A percentile compares a stretch with the other conserved stretches of the same genome.
These are phyloP conservation scores for Eremochloa ophiuroides DNA, from an alignment of 176 grass and related monocot species.

Conservation along the genomic window DNA sequence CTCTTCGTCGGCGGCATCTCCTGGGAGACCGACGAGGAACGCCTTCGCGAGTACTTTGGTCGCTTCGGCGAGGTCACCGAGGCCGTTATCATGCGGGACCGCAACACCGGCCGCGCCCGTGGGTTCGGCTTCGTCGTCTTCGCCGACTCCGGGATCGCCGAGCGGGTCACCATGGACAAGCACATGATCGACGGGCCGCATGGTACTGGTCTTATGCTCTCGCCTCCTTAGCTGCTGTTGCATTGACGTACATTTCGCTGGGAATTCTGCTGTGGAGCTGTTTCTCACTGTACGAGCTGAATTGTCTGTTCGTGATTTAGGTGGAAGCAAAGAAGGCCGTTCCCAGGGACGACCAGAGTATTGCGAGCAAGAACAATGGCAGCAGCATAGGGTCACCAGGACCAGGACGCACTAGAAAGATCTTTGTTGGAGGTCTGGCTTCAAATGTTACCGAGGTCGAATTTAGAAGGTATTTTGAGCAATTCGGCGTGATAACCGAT, in stretches of 20 bases:
- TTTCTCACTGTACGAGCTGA: constrained; percentile 6
- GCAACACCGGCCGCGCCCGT: constrained; percentile 84
- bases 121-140: constrained; percentile 96
- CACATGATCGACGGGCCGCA: constrained; percentile 95
- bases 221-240: background rate
- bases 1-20: constrained; percentile 97
- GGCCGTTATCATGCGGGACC: constrained; percentile 88
- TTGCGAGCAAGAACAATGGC: constrained; percentile 60
- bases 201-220: constrained; percentile 44
- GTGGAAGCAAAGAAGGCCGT: constrained; percentile 96
- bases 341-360: constrained; percentile 81
- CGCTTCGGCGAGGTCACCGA: constrained; percentile 90
- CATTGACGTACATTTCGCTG: constrained; percentile 26
- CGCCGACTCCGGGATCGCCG: constrained; percentile 50
- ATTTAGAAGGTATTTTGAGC: constrained; percentile 91
- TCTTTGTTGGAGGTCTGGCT: constrained; percentile 89
- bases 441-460: constrained; percentile 82
- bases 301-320: constrained; percentile 34
- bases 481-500: constrained; percentile 84
- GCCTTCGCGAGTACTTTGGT: constrained; percentile 79
- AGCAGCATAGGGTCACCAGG: constrained; percentile 61
- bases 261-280: constrained; percentile 26
- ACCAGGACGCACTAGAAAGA: constrained; percentile 79
- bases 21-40: constrained; percentile 94
- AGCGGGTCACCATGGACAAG: constrained; percentile 82